Evolutionary conservation across 2,329 filamentous ascomycete genomes (phyloP).

Genomic region (Fusarium bactridioides): DNA sequence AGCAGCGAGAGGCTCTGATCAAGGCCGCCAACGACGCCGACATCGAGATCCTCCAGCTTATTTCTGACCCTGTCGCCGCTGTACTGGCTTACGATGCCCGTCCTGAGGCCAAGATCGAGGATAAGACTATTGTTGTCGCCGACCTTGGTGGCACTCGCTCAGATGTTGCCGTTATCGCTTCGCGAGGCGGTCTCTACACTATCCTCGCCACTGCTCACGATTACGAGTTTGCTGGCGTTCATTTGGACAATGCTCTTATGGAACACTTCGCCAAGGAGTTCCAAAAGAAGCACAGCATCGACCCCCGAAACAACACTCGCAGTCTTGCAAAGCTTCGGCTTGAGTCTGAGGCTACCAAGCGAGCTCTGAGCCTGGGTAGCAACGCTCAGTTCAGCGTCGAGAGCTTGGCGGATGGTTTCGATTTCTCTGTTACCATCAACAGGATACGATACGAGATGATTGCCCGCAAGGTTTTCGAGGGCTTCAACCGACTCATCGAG

Average conservation of each 20-base stretch:
- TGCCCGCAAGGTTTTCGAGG: slow-evolving; percentile 83
- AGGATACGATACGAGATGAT: slow-evolving; percentile 91
- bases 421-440: slow-evolving; percentile 94
- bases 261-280: slow-evolving; percentile 99
- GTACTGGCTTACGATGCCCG: slow-evolving; percentile 91
- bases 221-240: slow-evolving; percentile 87
- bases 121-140: slow-evolving; percentile 91
- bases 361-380: slow-evolving; percentile 85
- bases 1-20: slow-evolving; percentile 82
- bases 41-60: slow-evolving; percentile 90
- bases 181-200: slow-evolving; percentile 94
- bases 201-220: slow-evolving; percentile 93
- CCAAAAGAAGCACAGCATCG: slow-evolving; percentile 92
- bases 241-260: slow-evolving; percentile 89
- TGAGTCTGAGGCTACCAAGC: slow-evolving; percentile 91
- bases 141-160: slow-evolving; percentile 93
- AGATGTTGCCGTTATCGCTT: slow-evolving; percentile 89
- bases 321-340: slow-evolving; percentile 91
- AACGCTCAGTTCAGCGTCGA: slow-evolving; percentile 94
- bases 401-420: slow-evolving; percentile 85
- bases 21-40: slow-evolving; percentile 81
- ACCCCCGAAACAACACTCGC: slow-evolving; percentile 82
- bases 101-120: slow-evolving; percentile 74
- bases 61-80: slow-evolving; percentile 89
- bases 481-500: slow-evolving; percentile 86